These are phyloP conservation scores for Umbelopsis sp. DNA, from an alignment of 192 early-diverging fungal genomes.

Conservation along the genomic window DNA sequence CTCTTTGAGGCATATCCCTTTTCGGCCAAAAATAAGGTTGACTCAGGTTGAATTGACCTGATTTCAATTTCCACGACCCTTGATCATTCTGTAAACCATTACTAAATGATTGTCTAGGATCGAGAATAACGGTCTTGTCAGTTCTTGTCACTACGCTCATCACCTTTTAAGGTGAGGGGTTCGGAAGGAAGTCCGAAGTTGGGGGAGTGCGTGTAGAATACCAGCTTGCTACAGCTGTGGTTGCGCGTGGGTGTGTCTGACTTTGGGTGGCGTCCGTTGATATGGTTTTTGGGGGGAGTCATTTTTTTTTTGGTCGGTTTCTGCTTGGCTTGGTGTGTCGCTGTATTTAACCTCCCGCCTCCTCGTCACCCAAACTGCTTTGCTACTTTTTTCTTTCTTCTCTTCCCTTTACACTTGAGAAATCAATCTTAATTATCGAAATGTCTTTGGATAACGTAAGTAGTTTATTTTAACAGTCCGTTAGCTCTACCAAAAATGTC, in stretches of 20 bases:
- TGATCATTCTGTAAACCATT: conserved; percentile 5
- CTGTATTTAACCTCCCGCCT: conserved; percentile 12
- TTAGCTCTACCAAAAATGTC: neutral
- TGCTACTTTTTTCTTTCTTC: neutral
- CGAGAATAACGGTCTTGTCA: neutral
- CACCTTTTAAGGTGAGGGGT: neutral
- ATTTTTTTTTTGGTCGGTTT: conserved; percentile 5
- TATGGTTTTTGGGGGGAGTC: conserved; percentile 8
- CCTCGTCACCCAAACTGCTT: neutral
- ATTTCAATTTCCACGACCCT: conserved; percentile 11
- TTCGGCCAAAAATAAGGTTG: conserved; percentile 26
- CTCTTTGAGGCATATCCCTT: neutral
- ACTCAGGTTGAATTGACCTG: conserved; percentile 26
- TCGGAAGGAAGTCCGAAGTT: conserved; percentile 14
- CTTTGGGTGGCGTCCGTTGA: conserved; percentile 14
- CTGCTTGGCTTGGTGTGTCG: neutral
- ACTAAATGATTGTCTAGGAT: conserved; percentile 12
- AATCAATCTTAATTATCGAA: conserved; percentile 11
- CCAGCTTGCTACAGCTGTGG: neutral
- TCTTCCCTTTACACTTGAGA: neutral
- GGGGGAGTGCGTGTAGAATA: neutral
- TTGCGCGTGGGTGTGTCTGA: neutral
- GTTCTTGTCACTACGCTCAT: conserved; percentile 3
- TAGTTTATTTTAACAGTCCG: neutral
- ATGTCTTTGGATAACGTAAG: conserved; percentile 19